Percentiles rank a stretch among this genome's conserved stretches.
These are phyloP conservation scores for Epichloe sylvatica DNA, from an alignment of 2,329 filamentous ascomycete species.

Conservation along the genomic window DNA sequence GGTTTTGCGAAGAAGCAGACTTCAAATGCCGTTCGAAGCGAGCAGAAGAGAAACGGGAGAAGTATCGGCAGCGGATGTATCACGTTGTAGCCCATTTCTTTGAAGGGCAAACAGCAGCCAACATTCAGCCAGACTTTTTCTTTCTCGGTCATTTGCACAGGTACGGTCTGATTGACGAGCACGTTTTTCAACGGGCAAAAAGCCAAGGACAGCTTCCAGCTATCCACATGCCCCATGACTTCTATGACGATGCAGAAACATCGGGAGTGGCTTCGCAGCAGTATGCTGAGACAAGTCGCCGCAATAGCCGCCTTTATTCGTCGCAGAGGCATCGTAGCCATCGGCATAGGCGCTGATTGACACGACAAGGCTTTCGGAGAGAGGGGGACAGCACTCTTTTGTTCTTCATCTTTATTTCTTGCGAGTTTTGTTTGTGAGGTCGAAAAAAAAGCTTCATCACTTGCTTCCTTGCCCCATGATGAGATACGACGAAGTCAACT, in stretches of 20 bases:
- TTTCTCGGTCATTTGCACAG: slow-evolving; percentile 25
- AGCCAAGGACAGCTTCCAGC: slow-evolving; percentile 18
- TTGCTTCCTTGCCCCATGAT: neutral
- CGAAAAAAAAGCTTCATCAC: too few species aligned
- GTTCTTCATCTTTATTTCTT: neutral
- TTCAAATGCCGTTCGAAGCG: slow-evolving; percentile 16
- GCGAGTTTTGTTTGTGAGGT: neutral
- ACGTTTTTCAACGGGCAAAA: slow-evolving; percentile 11
- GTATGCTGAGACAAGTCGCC: neutral
- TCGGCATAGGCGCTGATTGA: neutral
- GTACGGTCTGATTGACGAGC: slow-evolving; percentile 14
- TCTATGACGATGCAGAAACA: neutral
- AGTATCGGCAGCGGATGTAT: slow-evolving; percentile 29
- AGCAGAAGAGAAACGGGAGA: slow-evolving; percentile 5
- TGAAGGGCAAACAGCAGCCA: slow-evolving; percentile 8
- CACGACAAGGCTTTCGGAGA: neutral
- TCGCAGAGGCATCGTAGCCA: neutral
- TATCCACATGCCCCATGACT: neutral
- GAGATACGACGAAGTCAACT: neutral
- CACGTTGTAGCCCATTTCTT: slow-evolving; percentile 36
- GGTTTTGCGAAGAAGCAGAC: slow-evolving; percentile 30
- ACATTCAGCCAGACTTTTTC: slow-evolving; percentile 26
- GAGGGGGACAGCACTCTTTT: neutral
- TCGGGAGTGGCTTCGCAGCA: neutral
- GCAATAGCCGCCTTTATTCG: neutral